Percentiles rank a stretch among this genome's conserved stretches.
Conservation (phyloP, 768 basidiomycete species). For the Postia placenta region DNA sequence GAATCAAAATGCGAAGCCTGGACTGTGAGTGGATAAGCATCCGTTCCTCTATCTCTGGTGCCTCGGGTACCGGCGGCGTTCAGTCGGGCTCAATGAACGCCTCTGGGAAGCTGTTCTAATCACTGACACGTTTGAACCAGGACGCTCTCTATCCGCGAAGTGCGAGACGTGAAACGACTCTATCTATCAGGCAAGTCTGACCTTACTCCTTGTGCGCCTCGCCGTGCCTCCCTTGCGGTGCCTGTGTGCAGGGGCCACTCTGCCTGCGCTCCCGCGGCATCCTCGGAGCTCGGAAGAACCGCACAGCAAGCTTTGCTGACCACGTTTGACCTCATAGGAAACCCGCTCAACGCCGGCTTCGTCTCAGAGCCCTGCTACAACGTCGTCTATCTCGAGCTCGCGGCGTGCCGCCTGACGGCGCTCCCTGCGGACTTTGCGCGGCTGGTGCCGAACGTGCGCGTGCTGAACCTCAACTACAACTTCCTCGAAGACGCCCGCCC, state of each 20-base stretch:
- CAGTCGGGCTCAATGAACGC: neutral
- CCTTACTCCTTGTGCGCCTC: neutral
- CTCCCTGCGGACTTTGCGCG: slow-evolving; percentile 65
- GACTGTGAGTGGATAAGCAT: slow-evolving; percentile 51
- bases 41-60: neutral
- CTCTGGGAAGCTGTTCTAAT: neutral
- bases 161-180: slow-evolving; percentile 88
- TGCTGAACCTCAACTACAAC: slow-evolving; percentile 96
- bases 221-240: neutral
- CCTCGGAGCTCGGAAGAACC: slow-evolving; percentile 9
- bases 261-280: slow-evolving; percentile 1
- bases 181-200: slow-evolving; percentile 82
- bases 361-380: slow-evolving; percentile 78
- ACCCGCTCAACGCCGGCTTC: slow-evolving; percentile 56
- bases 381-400: slow-evolving; percentile 87
- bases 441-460: slow-evolving; percentile 79
- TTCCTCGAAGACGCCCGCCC: slow-evolving; percentile 71
- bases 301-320: neutral
- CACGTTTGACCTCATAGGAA: slow-evolving; percentile 45
- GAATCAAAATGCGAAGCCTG: slow-evolving; percentile 68
- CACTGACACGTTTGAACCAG: slow-evolving; percentile 22
- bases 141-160: slow-evolving; percentile 48
- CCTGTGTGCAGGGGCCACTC: neutral
- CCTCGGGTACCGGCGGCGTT: neutral
- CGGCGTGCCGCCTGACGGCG: slow-evolving; percentile 71